A percentile compares a stretch with the other conserved stretches of the same genome.
phyloP scores from a whole-genome alignment of 176 grass and related monocot genomes.

The Cenchrus americanus region DNA sequence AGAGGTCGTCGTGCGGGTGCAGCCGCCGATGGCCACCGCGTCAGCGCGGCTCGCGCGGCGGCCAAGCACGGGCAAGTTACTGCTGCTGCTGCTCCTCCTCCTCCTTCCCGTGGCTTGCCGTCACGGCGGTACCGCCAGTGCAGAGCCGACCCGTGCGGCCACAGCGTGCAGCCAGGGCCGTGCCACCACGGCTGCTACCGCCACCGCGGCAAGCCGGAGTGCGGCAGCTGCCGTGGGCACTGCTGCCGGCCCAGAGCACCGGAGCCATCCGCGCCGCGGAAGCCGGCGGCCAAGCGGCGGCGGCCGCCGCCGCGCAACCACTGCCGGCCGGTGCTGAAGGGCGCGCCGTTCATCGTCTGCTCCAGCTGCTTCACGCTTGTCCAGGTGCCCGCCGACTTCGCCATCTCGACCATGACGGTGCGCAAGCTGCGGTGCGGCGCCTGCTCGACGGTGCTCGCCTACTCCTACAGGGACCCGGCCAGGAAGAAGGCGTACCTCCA shows the following conservation, averaged over 20 bases:
- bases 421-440: constrained; percentile 73
- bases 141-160: constrained; percentile 19
- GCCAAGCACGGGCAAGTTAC: constrained; percentile 9
- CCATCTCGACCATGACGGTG: constrained; percentile 51
- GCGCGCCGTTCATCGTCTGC: constrained; percentile 93
- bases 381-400: constrained; percentile 72
- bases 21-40: not conserved
- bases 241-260: constrained; percentile 33
- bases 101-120: constrained; percentile 31
- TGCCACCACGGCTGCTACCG: constrained; percentile 41
- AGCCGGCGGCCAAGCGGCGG: constrained; percentile 39
- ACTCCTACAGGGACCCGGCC: constrained; percentile 63
- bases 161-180: not conserved
- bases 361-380: constrained; percentile 73
- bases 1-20: constrained; percentile 19
- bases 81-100: not conserved
- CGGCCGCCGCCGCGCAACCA: constrained; percentile 48
- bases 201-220: constrained; percentile 25
- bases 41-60: not conserved
- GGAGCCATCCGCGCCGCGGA: not conserved
- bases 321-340: constrained; percentile 76
- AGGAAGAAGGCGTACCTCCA: constrained; percentile 32
- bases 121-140: constrained; percentile 47
- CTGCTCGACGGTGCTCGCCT: constrained; percentile 70
- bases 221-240: constrained; percentile 46